Percentiles rank a stretch among this genome's conserved stretches.
Evolutionary conservation across 2,329 filamentous ascomycete genomes (phyloP).

Genomic region (Ustulina deusta): DNA sequence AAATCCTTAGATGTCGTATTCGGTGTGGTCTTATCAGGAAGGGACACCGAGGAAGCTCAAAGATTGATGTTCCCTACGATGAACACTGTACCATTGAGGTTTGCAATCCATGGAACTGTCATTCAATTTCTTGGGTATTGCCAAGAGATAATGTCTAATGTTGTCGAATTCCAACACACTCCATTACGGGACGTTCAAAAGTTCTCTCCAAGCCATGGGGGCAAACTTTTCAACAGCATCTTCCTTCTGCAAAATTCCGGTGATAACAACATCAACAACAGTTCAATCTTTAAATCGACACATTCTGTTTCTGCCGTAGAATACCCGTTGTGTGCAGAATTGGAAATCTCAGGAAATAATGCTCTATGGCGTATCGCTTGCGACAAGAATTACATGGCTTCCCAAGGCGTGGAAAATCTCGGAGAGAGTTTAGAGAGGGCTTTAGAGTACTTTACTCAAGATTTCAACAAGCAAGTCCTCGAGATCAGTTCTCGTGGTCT

Average conservation of each 20-base stretch:
- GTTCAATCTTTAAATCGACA: constrained; percentile 70
- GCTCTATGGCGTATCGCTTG: constrained; percentile 80
- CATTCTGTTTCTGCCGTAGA: constrained; percentile 76
- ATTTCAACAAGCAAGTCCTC: constrained; percentile 64
- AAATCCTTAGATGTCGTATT: constrained; percentile 80
- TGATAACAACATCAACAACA: background rate
- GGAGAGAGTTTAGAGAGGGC: constrained; percentile 70
- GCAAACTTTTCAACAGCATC: constrained; percentile 64
- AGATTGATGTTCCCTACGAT: constrained; percentile 86
- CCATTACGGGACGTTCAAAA: constrained; percentile 78
- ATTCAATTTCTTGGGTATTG: constrained; percentile 76
- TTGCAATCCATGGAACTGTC: constrained; percentile 76
- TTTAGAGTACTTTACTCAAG: constrained; percentile 66
- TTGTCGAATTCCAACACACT: constrained; percentile 80
- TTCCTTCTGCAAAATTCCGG: constrained; percentile 65
- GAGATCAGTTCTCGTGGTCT: constrained; percentile 57
- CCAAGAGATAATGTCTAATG: constrained; percentile 74
- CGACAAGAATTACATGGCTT: constrained; percentile 66
- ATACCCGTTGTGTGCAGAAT: constrained; percentile 84
- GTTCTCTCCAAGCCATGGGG: constrained; percentile 54
- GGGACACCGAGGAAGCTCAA: constrained; percentile 78
- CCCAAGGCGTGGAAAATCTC: constrained; percentile 61
- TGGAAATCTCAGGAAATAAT: constrained; percentile 69
- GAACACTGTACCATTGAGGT: constrained; percentile 85
- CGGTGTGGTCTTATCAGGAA: constrained; percentile 84